A percentile compares a stretch with the other conserved stretches of the same genome.
Conservation (phyloP, 108 stramenopile genomes). For the Parmales sp. region DNA sequence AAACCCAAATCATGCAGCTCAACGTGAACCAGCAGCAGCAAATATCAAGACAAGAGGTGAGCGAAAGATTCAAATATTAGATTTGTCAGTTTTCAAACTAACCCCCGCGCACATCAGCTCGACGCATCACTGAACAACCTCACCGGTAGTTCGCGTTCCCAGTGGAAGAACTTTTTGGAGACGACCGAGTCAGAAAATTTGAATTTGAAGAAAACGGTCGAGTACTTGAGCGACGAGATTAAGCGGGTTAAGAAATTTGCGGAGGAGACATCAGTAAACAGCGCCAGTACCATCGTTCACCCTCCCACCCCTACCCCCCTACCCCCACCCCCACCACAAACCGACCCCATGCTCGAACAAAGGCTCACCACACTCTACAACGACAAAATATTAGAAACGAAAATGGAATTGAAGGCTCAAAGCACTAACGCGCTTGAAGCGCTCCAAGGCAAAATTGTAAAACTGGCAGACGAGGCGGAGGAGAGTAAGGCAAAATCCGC, state of each 20-base stretch:
- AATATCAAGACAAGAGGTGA: neutral
- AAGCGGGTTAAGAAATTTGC: neutral
- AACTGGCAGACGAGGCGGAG: neutral
- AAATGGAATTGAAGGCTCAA: neutral
- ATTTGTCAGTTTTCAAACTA: neutral
- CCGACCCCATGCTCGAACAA: neutral
- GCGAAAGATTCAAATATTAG: neutral
- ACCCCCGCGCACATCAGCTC: neutral
- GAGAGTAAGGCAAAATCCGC: too few relatives aligned
- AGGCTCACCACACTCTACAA: neutral
- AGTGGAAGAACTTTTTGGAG: neutral
- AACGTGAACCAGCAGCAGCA: neutral
- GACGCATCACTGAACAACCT: neutral
- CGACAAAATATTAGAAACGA: neutral
- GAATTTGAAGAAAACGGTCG: neutral
- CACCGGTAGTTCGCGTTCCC: neutral
- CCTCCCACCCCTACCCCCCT: neutral
- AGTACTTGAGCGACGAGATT: neutral
- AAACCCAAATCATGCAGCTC: neutral
- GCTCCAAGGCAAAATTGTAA: neutral
- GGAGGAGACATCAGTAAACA: neutral
- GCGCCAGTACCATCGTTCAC: neutral
- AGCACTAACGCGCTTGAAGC: neutral
- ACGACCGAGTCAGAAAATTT: neutral
- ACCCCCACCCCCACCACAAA: neutral